These are phyloP conservation scores for Posidonia oceanica DNA, from an alignment of 116 monocot species.

Conservation along the genomic window DNA sequence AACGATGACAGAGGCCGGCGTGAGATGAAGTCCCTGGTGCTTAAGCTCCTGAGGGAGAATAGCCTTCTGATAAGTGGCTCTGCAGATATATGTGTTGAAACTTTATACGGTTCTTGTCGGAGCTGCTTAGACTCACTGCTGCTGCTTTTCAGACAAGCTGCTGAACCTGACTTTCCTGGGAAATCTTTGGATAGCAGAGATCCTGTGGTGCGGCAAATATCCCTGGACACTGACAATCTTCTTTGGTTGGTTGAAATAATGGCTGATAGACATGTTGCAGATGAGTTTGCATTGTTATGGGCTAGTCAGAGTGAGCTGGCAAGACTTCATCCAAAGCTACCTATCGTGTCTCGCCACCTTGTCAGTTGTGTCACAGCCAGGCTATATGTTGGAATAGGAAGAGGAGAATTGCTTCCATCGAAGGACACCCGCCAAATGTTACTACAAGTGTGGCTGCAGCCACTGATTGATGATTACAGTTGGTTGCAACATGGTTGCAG, in stretches of 20 bases:
- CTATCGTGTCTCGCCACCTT: conserved; percentile 56
- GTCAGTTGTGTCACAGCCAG: conserved; percentile 80
- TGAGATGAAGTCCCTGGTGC: conserved; percentile 82
- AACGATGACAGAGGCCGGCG: conserved; percentile 79
- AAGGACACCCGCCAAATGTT: conserved; percentile 66
- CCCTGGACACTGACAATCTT: conserved; percentile 79
- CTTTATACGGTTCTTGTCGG: conserved; percentile 51
- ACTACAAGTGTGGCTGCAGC: conserved; percentile 81
- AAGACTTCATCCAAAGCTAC: conserved; percentile 51
- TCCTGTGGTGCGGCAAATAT: conserved; percentile 35
- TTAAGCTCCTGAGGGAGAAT: conserved; percentile 84
- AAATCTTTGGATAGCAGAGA: conserved; percentile 44
- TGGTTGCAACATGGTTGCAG: conserved; percentile 94
- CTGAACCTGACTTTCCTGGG: conserved; percentile 31
- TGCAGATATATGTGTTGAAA: conserved; percentile 46
- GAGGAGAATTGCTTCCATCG: conserved; percentile 85
- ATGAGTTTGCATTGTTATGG: conserved; percentile 75
- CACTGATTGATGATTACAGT: conserved; percentile 76
- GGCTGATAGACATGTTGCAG: conserved; percentile 56
- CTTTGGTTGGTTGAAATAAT: conserved; percentile 86
- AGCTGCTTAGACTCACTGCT: conserved; percentile 60
- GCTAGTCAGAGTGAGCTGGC: conserved; percentile 57
- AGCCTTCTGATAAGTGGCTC: conserved; percentile 44
- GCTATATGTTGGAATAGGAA: conserved; percentile 86
- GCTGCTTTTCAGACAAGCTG: conserved; percentile 49